Conservation (phyloP, 805 yeast species). For the Cyberlindnera bimundalis region DNA sequence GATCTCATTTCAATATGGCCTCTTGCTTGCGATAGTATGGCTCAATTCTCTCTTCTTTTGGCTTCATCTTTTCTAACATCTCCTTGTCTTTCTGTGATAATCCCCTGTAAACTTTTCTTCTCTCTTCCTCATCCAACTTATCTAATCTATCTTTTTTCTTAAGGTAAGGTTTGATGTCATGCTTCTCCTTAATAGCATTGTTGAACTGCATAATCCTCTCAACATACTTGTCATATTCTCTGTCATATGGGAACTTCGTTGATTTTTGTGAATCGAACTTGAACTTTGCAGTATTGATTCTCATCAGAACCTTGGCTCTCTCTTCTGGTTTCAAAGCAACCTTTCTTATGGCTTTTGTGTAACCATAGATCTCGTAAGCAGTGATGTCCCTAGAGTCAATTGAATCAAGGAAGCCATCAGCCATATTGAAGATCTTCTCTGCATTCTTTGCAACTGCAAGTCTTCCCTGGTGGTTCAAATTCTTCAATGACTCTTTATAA, state of each 20-base stretch:
- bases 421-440: constrained; percentile 16
- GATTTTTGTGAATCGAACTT: constrained; percentile 12
- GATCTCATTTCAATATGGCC: not conserved
- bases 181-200: constrained; percentile 15
- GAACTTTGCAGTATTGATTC: constrained; percentile 13
- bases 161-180: constrained; percentile 15
- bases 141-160: constrained; percentile 8
- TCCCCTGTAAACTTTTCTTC: not conserved
- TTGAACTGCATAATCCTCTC: constrained; percentile 14
- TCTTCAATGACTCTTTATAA: constrained; percentile 19
- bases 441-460: constrained; percentile 20
- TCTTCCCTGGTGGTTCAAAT: constrained; percentile 21
- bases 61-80: constrained; percentile 5
- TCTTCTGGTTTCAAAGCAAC: constrained; percentile 19
- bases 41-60: constrained; percentile 2
- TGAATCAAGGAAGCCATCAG: constrained; percentile 17
- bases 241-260: constrained; percentile 2
- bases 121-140: constrained; percentile 7
- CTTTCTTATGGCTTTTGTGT: constrained; percentile 24
- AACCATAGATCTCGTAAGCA: constrained; percentile 22
- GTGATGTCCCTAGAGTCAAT: constrained; percentile 7
- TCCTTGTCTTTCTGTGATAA: constrained; percentile 1
- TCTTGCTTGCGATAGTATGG: not conserved
- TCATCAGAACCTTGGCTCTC: constrained; percentile 15
- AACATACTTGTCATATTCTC: constrained; percentile 10